Evolutionary conservation across 2,329 filamentous ascomycete species (phyloP).

Genomic region (Paramyrothecium sp.): DNA sequence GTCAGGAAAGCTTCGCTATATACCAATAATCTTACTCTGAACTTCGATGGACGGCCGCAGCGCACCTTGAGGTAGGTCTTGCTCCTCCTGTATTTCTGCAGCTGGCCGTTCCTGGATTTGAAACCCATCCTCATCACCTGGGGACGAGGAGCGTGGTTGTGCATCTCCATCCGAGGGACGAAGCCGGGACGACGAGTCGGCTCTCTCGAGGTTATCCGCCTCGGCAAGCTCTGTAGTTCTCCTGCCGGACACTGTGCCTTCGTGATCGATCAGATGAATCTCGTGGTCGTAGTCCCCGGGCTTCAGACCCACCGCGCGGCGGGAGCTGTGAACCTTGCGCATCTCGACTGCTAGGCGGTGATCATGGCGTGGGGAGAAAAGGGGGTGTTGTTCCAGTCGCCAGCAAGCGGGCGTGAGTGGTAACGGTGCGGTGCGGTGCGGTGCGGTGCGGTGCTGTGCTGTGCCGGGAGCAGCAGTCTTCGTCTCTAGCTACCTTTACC

Average conservation of each 20-base stretch:
- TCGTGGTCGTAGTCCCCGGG: constrained; percentile 68
- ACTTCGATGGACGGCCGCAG: constrained; percentile 31
- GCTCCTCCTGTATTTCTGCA: constrained; percentile 3
- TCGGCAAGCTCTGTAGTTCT: constrained; percentile 14
- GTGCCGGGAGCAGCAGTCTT: too few relatives aligned
- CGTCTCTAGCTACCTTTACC: too few relatives aligned
- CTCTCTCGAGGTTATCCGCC: neutral
- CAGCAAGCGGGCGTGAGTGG: too few relatives aligned
- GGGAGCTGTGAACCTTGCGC: constrained; percentile 44
- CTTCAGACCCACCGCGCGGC: constrained; percentile 53
- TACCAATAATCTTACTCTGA: constrained; percentile 22
- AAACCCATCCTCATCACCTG: neutral
- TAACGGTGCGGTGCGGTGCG: too few relatives aligned
- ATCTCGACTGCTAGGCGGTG: constrained; percentile 18
- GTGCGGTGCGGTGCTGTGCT: too few relatives aligned
- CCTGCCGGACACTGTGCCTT: constrained; percentile 23
- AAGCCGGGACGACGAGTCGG: neutral
- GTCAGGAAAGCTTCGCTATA: too few relatives aligned
- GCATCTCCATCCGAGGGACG: neutral
- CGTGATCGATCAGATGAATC: constrained; percentile 65
- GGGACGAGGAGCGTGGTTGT: neutral
- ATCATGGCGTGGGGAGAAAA: constrained; percentile 14
- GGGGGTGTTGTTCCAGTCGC: constrained; percentile 4
- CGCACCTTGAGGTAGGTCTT: constrained; percentile 13
- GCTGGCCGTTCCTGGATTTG: neutral